Percentiles rank a stretch among this genome's conserved stretches.
phyloP scores from a whole-genome alignment of 2,329 filamentous ascomycete species.

The Anisogramma anomala region DNA sequence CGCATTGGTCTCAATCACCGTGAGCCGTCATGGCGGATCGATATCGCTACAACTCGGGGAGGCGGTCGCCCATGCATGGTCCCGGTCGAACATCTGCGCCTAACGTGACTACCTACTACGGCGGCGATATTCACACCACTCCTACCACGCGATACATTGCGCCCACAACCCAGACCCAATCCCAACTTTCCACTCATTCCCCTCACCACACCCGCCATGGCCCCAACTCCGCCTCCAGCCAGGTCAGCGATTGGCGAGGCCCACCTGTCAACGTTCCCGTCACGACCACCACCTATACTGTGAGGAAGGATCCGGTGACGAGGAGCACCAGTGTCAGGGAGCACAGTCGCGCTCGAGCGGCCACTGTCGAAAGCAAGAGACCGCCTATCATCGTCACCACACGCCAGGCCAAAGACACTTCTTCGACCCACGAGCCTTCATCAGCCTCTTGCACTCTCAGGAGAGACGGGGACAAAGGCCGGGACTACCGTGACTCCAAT shows the following conservation, averaged over 20 bases:
- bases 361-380: slow-evolving; percentile 36
- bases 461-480: slow-evolving; percentile 29
- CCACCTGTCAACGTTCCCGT: slow-evolving; percentile 22
- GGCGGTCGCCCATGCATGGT: slow-evolving; percentile 33
- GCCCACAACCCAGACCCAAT: slow-evolving; percentile 15
- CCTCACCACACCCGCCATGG: slow-evolving; percentile 17
- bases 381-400: slow-evolving; percentile 49
- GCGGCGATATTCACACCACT: slow-evolving; percentile 43
- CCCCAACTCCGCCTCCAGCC: slow-evolving; percentile 17
- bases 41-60: slow-evolving; percentile 30
- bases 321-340: slow-evolving; percentile 38
- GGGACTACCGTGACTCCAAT: slow-evolving; percentile 34
- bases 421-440: slow-evolving; percentile 29
- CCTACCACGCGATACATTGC: slow-evolving; percentile 28
- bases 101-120: slow-evolving; percentile 29
- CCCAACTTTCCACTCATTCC: slow-evolving; percentile 14
- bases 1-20: background rate
- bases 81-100: slow-evolving; percentile 45
- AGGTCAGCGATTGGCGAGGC: slow-evolving; percentile 21
- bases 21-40: slow-evolving; percentile 35
- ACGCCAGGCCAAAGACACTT: slow-evolving; percentile 31
- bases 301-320: slow-evolving; percentile 39
- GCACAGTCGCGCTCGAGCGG: slow-evolving; percentile 35
- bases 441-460: slow-evolving; percentile 20
- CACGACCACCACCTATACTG: slow-evolving; percentile 44